These are phyloP conservation scores for Quercus parvula DNA, from an alignment of 306 rosid genomes.

Conservation along the genomic window DNA sequence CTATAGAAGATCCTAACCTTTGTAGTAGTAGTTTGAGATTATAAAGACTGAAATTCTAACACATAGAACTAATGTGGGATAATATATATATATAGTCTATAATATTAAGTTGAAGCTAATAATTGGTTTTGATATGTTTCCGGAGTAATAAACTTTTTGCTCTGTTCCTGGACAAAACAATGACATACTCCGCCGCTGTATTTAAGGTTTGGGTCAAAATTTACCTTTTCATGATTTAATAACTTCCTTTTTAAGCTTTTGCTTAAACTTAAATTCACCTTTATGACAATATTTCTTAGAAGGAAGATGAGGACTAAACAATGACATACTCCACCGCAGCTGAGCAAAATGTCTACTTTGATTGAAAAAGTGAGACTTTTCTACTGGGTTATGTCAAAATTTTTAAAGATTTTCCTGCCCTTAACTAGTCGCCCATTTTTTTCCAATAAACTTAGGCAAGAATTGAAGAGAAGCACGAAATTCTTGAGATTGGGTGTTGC, in stretches of 20 bases:
- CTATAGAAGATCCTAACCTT: fast-evolving
- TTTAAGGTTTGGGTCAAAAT: conserved; percentile 58
- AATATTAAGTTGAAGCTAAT: not conserved
- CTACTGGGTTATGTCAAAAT: not conserved
- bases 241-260: not conserved
- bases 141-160: conserved; percentile 88
- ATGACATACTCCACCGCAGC: not conserved
- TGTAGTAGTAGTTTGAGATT: too few species aligned
- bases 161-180: conserved; percentile 77
- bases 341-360: conserved; percentile 67
- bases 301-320: conserved; percentile 49
- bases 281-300: conserved; percentile 33
- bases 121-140: conserved; percentile 22
- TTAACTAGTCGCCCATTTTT: not conserved
- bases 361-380: conserved; percentile 50
- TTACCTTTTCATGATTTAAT: not conserved
- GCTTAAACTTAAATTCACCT: not conserved
- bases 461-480: conserved; percentile 63
- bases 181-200: conserved; percentile 70
- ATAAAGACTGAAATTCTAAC: too few species aligned
- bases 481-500: conserved; percentile 86
- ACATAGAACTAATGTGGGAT: too few species aligned
- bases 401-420: not conserved
- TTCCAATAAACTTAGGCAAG: conserved; percentile 44
- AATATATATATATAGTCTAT: too few species aligned